Base-by-base conservation (phyloP, 371 early-diverging fungal species). In the Apophysomyces variabilis region DNA sequence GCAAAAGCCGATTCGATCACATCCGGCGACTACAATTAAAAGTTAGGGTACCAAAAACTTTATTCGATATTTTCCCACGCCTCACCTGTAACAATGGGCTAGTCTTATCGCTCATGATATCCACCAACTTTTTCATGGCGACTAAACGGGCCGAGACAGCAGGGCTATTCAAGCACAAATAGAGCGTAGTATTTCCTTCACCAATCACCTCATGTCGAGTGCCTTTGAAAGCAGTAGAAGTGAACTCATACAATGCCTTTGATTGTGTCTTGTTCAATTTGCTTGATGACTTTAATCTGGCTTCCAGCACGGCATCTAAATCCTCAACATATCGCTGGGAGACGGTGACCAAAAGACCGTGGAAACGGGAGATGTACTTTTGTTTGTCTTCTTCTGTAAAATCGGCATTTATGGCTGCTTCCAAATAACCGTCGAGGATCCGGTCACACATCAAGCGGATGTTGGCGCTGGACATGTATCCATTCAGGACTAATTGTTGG, bases 111-210 rank as follows among this genome's bases (percentile, higher is more conserved):
- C 73, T 69, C 54, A 90, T 67, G 54, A 90, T 75, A 26, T 79
- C 70, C 18, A 74, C 70, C 26, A 93, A 63, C 64, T 87, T 87
- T 58, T 87, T 80, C 26, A 91, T 62, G 21, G 90, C 91, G 37
- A 88, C 61, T 26, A 92, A 68, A 38, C 92, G 89, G 32, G 88
- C 82, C 1, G 80, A 73, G 0, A 82, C 62, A 35, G 91, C 83
- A 13, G 87, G 79, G 60, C 91, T 90, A 65, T 90, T 85, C 60
- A 93, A 75, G 67, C 89, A 87, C 50, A 92, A 82, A 58, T 84
- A 91, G 11, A 94, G 70, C 0, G 91, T 89, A 0, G 93, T 90
- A 64, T 86, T 87, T 41, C 88, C 80, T 58, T 90, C 89, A 67
- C 80, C 74, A 32, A 92, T 69, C 8, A 90, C 73, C 63, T 90